Percentiles rank a stretch among this genome's conserved stretches.
phyloP scores from a whole-genome alignment of 2,329 filamentous ascomycete genomes.

The Sphaerulina populicola region DNA sequence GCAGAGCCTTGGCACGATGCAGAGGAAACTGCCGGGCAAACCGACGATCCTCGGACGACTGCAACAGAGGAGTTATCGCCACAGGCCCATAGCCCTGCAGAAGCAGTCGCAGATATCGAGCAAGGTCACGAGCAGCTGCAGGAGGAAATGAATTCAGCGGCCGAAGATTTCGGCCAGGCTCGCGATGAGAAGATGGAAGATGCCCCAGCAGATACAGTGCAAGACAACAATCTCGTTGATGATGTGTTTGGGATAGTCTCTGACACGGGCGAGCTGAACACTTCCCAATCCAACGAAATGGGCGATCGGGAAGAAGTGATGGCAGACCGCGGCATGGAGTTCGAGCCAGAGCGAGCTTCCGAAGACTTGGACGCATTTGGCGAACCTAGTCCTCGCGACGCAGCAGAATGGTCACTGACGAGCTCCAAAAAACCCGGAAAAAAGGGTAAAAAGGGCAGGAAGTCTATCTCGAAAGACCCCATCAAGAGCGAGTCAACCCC shows the following conservation, averaged over 20 bases:
- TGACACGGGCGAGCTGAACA: conserved; percentile 4
- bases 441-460: conserved; percentile 15
- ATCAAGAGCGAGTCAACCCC: not conserved
- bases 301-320: conserved; percentile 2
- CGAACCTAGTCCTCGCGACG: conserved; percentile 5
- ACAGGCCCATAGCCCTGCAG: not conserved
- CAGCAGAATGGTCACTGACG: conserved; percentile 9
- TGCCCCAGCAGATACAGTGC: not conserved
- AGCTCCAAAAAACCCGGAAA: conserved; percentile 21
- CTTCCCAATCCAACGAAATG: conserved; percentile 1
- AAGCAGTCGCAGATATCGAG: not conserved
- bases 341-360: conserved; percentile 15
- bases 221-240: conserved; percentile 9
- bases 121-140: not conserved
- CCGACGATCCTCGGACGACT: not conserved
- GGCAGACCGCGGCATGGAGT: conserved; percentile 11
- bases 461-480: conserved; percentile 1
- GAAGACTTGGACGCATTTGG: conserved; percentile 17
- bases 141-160: not conserved
- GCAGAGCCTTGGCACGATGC: conserved; percentile 8
- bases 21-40: not conserved
- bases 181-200: conserved; percentile 1
- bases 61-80: not conserved
- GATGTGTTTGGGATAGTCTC: conserved; percentile 11
- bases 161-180: conserved; percentile 2